Evolutionary conservation across 1,284 basidiomycete genomes (phyloP).

Genomic region (Xerocomus minutiporus): DNA sequence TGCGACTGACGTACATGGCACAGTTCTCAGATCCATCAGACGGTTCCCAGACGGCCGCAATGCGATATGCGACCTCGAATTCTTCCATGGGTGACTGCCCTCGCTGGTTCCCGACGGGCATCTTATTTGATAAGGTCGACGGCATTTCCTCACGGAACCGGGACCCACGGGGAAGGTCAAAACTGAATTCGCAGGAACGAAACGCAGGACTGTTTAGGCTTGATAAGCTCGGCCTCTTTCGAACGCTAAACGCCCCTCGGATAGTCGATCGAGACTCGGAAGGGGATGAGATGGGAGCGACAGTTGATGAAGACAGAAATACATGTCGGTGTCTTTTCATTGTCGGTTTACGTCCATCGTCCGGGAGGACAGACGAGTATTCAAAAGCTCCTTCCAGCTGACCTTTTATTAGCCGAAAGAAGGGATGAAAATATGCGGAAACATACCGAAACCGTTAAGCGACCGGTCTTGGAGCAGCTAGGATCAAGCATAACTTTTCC

Average conservation of each 20-base stretch:
- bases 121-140: slow-evolving; percentile 45
- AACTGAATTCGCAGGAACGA: slow-evolving; percentile 52
- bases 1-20: slow-evolving; percentile 41
- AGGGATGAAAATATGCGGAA: not conserved
- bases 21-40: slow-evolving; percentile 40
- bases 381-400: slow-evolving; percentile 63
- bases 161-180: slow-evolving; percentile 50
- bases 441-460: slow-evolving; percentile 54
- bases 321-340: slow-evolving; percentile 45
- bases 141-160: slow-evolving; percentile 57
- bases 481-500: slow-evolving; percentile 56
- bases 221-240: slow-evolving; percentile 40
- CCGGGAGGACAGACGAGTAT: slow-evolving; percentile 38
- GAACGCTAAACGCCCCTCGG: slow-evolving; percentile 46
- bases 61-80: slow-evolving; percentile 48
- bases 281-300: slow-evolving; percentile 41
- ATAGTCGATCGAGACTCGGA: slow-evolving; percentile 46
- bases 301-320: slow-evolving; percentile 52
- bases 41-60: slow-evolving; percentile 59
- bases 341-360: slow-evolving; percentile 18
- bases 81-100: slow-evolving; percentile 39
- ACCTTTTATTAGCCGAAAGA: slow-evolving; percentile 5
- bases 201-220: slow-evolving; percentile 33
- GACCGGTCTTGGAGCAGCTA: slow-evolving; percentile 47
- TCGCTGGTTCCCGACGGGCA: slow-evolving; percentile 23